These are phyloP conservation scores for Uncinocarpus reesii DNA, from an alignment of 2,329 filamentous ascomycete species.

Conservation along the genomic window DNA sequence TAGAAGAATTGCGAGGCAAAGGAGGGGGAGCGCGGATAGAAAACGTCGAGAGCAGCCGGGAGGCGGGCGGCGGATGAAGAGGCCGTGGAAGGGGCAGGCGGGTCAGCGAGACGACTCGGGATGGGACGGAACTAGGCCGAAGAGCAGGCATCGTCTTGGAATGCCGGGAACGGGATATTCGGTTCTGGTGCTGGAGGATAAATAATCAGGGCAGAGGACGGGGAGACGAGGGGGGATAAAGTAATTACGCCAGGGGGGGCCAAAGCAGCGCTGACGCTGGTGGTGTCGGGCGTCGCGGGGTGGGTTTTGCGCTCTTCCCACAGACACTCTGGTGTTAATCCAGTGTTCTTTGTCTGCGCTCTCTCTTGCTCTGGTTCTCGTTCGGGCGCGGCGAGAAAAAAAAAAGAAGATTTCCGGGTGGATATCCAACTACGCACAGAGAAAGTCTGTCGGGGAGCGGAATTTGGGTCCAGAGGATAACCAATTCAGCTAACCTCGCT, in stretches of 20 bases:
- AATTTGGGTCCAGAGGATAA: neutral
- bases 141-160: slow-evolving; percentile 27
- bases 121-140: slow-evolving; percentile 33
- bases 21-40: slow-evolving; percentile 15
- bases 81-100: slow-evolving; percentile 19
- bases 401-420: slow-evolving; percentile 4
- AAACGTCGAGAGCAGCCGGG: slow-evolving; percentile 14
- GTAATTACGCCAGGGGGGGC: neutral
- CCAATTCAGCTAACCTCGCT: neutral
- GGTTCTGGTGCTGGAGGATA: no score
- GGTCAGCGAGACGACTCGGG: slow-evolving; percentile 27
- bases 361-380: neutral
- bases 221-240: neutral
- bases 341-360: neutral
- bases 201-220: slow-evolving; percentile 10
- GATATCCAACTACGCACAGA: slow-evolving; percentile 3
- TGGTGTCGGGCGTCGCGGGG: slow-evolving; percentile 1
- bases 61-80: slow-evolving; percentile 5
- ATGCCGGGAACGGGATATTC: slow-evolving; percentile 13
- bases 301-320: neutral
- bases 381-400: slow-evolving; percentile 1
- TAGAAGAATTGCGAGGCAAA: slow-evolving; percentile 20
- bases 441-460: slow-evolving; percentile 5
- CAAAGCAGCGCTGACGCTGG: neutral
- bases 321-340: no score